Base-by-base conservation (phyloP, 495 filamentous ascomycete genomes). In the Hyaloscypha hepaticicola region DNA sequence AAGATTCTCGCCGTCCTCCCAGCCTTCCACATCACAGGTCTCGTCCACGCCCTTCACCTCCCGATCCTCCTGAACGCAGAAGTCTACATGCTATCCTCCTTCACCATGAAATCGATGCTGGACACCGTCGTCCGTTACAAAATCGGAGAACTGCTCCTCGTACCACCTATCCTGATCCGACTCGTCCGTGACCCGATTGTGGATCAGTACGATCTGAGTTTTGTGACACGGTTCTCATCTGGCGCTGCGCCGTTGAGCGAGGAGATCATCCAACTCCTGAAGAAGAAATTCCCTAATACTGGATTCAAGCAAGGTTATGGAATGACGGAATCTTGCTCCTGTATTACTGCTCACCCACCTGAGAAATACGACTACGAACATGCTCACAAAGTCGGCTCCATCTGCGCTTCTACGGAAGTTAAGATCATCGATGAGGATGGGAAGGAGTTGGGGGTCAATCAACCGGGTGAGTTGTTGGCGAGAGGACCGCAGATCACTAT, bases 401-500 rank as follows among this genome's bases (percentile, higher is more conserved):
- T 87, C 19, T 83, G 77, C 16, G 77, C 84, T 14, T 82, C 74
- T 70, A 90, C 81, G 21, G 79, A 84, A 61, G 75, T 90, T n/a
- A 86, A 88, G 70, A 83, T 90, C 29, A 68, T 87, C 2, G 77
- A 81, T 50, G 76, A 76, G 24, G 75, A 83, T 41, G 79, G 82
- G 0, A 69, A 71, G 5, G 82, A 84, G 48, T 74, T 78, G 6
- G 75, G 73, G 0, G 65, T 81, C 1, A 78, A 79, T 16, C 74
- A 84, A 65, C 76, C 81, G 0, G 89, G 89, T 0, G 89, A 90
- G 74, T 80, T 92, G 26, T 29, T 28, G 28, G 68, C 65, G 22
- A 70, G 60, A 25, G 85, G 85, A 0, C 84, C 84, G 5, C 82
- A 86, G 9, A 81, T 96, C 6, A 96, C 96, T 88, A 88, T 92